Evolutionary conservation across 768 basidiomycete species (phyloP).

Genomic region (Tylopilus vinaceipallidus): DNA sequence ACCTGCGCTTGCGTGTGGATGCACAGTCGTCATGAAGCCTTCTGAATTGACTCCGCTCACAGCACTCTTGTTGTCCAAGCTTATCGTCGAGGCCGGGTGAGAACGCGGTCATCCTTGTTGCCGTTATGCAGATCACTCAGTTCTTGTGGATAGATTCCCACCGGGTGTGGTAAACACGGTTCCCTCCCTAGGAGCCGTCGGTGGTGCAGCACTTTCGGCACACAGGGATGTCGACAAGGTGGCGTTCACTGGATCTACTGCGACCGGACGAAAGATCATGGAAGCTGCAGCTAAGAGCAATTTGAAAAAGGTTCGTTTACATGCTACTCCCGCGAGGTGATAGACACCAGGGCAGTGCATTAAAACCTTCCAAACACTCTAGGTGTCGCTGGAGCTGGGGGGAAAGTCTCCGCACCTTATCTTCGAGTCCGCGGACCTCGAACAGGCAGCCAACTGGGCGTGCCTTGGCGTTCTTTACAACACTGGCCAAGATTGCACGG

Average conservation of each 20-base stretch:
- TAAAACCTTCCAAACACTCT: conserved; percentile 11
- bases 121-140: conserved; percentile 16
- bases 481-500: conserved; percentile 91
- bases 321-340: conserved; percentile 29
- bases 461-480: conserved; percentile 86
- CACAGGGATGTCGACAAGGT: conserved; percentile 91
- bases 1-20: conserved; percentile 87
- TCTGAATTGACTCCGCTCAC: conserved; percentile 85
- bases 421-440: conserved; percentile 88
- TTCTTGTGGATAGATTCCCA: conserved; percentile 61
- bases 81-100: conserved; percentile 82
- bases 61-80: conserved; percentile 77
- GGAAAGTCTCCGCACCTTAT: conserved; percentile 90
- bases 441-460: conserved; percentile 82
- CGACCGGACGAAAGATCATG: conserved; percentile 88
- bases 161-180: conserved; percentile 90
- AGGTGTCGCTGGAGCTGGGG: conserved; percentile 91
- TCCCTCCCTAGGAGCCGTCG: conserved; percentile 76
- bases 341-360: conserved; percentile 8
- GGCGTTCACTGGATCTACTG: conserved; percentile 92
- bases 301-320: conserved; percentile 73
- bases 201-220: conserved; percentile 79
- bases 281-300: conserved; percentile 91
- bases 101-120: conserved; percentile 12
- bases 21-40: conserved; percentile 94